phyloP scores from a whole-genome alignment of 2,329 filamentous ascomycete genomes.

The Beauveria caledonica region DNA sequence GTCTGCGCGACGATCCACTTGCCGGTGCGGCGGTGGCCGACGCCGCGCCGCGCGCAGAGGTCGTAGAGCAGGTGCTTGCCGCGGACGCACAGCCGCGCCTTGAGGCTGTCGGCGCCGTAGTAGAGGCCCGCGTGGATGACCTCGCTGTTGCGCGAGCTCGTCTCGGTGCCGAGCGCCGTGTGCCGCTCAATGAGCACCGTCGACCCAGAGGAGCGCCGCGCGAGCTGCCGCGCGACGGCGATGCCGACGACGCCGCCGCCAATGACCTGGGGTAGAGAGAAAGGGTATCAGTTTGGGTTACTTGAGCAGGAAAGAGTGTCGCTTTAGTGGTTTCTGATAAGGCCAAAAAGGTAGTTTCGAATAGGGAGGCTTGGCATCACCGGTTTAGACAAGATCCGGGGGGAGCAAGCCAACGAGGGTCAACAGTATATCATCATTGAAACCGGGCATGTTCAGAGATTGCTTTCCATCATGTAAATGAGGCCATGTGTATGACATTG shows the following conservation, averaged over 20 bases:
- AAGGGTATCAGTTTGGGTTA: background rate
- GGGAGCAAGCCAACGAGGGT: background rate
- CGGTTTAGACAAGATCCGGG: background rate
- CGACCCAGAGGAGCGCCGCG: conserved; percentile 50
- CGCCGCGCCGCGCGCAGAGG: conserved; percentile 58
- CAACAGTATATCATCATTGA: background rate
- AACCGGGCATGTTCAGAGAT: background rate
- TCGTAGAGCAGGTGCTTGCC: conserved; percentile 73
- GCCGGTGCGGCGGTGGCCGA: conserved; percentile 67
- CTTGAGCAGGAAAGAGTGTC: too few species aligned
- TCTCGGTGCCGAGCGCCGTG: conserved; percentile 69
- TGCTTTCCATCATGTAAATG: background rate
- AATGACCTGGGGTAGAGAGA: conserved; percentile 34
- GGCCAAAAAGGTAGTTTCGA: background rate
- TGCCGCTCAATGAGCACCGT: conserved; percentile 80
- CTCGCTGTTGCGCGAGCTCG: conserved; percentile 84
- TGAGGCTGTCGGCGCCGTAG: conserved; percentile 69
- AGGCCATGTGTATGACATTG: background rate
- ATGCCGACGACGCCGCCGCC: conserved; percentile 66
- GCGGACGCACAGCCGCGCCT: conserved; percentile 72
- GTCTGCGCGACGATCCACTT: conserved; percentile 96
- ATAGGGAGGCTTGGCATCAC: too few species aligned
- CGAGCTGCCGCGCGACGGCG: conserved; percentile 66
- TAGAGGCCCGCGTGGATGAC: conserved; percentile 95
- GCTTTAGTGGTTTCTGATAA: background rate